Evolutionary conservation across 208 protist species (phyloP).

Genomic region (Herpetomonas tarakana): DNA sequence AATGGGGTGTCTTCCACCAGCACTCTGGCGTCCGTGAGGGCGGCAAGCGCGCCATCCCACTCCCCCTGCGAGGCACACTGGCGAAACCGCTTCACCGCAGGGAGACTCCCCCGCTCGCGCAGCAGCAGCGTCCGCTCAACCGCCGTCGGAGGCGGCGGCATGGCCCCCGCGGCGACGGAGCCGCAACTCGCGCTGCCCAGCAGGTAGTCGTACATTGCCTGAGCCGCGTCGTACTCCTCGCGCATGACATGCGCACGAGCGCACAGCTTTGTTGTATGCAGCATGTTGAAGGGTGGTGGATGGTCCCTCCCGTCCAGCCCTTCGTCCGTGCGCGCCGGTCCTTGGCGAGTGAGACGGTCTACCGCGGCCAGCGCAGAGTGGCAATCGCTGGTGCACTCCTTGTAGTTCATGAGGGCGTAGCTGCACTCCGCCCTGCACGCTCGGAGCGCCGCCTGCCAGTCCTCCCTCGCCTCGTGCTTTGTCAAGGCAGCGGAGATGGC

Average conservation of each 20-base stretch:
- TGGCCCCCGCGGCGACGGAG: neutral
- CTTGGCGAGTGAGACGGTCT: neutral
- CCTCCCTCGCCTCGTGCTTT: neutral
- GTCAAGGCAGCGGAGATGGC: constrained; percentile 24
- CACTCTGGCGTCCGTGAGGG: constrained; percentile 11
- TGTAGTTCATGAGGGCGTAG: constrained; percentile 65
- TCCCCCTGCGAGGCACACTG: constrained; percentile 21
- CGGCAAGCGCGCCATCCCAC: constrained; percentile 29
- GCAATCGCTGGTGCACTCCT: constrained; percentile 71
- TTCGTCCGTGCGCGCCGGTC: constrained; percentile 2
- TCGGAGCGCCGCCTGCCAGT: constrained; percentile 13
- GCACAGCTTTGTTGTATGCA: constrained; percentile 21
- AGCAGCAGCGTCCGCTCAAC: neutral
- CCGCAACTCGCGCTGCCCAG: neutral
- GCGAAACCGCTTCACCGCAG: constrained; percentile 37
- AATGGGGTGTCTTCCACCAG: constrained; percentile 49
- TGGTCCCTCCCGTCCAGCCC: too few relatives aligned
- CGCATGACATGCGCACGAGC: constrained; percentile 43
- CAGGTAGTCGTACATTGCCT: constrained; percentile 19
- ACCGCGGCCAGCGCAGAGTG: constrained; percentile 8
- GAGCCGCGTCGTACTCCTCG: constrained; percentile 48
- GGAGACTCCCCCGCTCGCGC: constrained; percentile 16
- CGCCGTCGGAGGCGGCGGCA: neutral
- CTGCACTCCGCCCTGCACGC: constrained; percentile 52
- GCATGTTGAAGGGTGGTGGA: too few relatives aligned